Evolutionary conservation across 768 basidiomycete genomes (phyloP), one percentile per base, ranked within the genome.

Genomic region (Rhizopogon vulgaris): DNA sequence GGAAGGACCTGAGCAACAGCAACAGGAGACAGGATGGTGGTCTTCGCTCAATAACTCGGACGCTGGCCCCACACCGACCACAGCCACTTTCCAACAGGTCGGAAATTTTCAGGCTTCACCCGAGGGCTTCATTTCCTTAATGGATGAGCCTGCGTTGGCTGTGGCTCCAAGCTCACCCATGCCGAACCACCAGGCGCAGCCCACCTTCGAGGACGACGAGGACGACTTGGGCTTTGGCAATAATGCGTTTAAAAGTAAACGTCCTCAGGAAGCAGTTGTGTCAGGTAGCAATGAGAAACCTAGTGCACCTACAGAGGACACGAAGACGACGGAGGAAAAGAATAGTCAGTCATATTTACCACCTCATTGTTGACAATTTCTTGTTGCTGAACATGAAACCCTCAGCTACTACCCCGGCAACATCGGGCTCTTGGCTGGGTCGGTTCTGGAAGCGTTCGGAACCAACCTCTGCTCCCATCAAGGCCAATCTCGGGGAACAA

Each of bases 161-260:
- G 65, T 75, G 38, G 64, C 69, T 15, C 68, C 60, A 14, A 66
- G 45, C 10, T 60, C 60, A 32, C 51, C 43, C 22, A 34, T 56
- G 25, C 37, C 59, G 34, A 38, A 59, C 17, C 49, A 4, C 37
- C 60, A 51, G 27, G 51, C 48, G 34, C 60, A 38, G 28, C 34
- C 56, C 41, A 42, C 49, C 51, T 52, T 53, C 48, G 66, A 73
- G 7, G 82, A 82, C 7, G 87, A 87, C 1, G 86, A 84, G 0
- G 93, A 95, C 40, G 93, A 96, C 62, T 78, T 99, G 47, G 96
- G 96, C 1, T 77, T 98, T 55, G 92, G 94, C 2, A 99, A 98
- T 62, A 73, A 69, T 12, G 76, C 77, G 42, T 65, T 56, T 17
- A 78, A 69, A 62, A 61, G 62, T 42, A 74, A 69, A 41, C 64